Evolutionary conservation across 805 yeast genomes (phyloP), one percentile per base, ranked within the genome.

Genomic region (Kluyveromyces nonfermentans): DNA sequence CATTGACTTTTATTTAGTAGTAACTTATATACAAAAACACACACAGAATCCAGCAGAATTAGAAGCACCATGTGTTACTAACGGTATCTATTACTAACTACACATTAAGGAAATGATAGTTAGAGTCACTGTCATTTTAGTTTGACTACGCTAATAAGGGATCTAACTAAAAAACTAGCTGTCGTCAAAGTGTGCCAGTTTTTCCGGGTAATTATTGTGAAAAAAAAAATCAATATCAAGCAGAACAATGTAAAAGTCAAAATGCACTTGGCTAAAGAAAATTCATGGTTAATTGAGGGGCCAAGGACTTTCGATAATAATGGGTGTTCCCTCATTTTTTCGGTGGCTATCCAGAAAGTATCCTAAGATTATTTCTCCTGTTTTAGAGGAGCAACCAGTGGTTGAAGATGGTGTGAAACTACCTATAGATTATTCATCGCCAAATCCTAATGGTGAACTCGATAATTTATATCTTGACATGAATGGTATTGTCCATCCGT

Each of bases 401-500:
- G 63, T 65, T 1, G 71, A 82, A 9, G 81, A 79, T 48, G 90
- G 83, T 16, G 71, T 75, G 7, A 70, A 67, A 22, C 73, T 76
- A 40, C 94, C 88, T 0, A 72, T 83, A 4, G 74, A 73, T 50
- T 88, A 85, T 60, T 59, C 77, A 17, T 75, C 78, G 42, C 82
- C 93, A 10, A 93, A 93, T 61, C 95, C 95, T 3, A 93, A 93
- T 64, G 98, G 97, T 21, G 99, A 93, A 66, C 68, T 88, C 39
- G 97, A 93, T 61, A 93, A 93, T 60, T 65, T 93, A 41, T 93
- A 93, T 60, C 70, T 93, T 50, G 99, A 93, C 67, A 93, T 93
- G 98, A 93, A 93, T 61, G 98, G 97, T 70, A 93, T 93, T 58
- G 98, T 93, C 4, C 99, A 93, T 69, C 98, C 98, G 1, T 93